A percentile compares a stretch with the other conserved stretches of the same genome.
These are phyloP conservation scores for Fonsecaea multimorphosa DNA, from an alignment of 2,329 filamentous ascomycete species.

Conservation along the genomic window DNA sequence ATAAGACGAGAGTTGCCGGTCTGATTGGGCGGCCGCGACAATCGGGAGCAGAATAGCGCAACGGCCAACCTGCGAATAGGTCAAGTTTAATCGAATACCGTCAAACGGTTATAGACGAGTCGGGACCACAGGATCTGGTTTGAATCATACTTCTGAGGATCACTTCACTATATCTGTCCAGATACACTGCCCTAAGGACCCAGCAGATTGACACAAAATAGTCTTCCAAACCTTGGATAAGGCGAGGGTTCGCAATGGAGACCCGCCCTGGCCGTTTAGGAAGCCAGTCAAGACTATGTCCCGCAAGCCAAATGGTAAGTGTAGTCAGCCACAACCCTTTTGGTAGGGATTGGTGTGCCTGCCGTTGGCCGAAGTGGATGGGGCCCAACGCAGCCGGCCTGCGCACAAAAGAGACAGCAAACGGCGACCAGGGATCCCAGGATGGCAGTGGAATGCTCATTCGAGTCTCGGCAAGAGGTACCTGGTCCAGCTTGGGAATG, in stretches of 20 bases:
- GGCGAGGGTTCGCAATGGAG: conserved; percentile 24
- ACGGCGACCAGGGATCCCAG: conserved; percentile 18
- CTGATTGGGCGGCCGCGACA: conserved; percentile 32
- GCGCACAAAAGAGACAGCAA: conserved; percentile 8
- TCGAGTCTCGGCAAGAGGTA: conserved; percentile 25
- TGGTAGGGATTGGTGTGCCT: conserved; percentile 11
- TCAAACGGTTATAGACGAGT: conserved; percentile 20
- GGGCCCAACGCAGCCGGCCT: conserved; percentile 13
- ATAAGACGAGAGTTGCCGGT: conserved; percentile 14
- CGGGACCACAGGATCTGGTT: conserved; percentile 19
- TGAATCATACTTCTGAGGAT: conserved; percentile 17
- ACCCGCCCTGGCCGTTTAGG: conserved; percentile 17
- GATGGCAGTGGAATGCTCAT: conserved; percentile 21
- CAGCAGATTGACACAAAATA: conserved; percentile 18
- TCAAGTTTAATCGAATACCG: conserved; percentile 24
- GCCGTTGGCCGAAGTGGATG: conserved; percentile 25
- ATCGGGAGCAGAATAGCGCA: conserved; percentile 30
- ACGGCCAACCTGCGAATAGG: conserved; percentile 31
- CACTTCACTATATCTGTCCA: conserved; percentile 27
- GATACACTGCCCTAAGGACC: conserved; percentile 21
- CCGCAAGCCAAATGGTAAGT: conserved; percentile 21
- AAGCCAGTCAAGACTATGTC: conserved; percentile 21
- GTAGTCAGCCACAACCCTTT: conserved; percentile 24
- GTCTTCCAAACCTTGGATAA: conserved; percentile 22
- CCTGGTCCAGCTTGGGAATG: conserved; percentile 26